Percentiles rank a stretch among this genome's conserved stretches.
Evolutionary conservation across 2,329 filamentous ascomycete species (phyloP).

Genomic region (Graphiopsis chlorocephala): DNA sequence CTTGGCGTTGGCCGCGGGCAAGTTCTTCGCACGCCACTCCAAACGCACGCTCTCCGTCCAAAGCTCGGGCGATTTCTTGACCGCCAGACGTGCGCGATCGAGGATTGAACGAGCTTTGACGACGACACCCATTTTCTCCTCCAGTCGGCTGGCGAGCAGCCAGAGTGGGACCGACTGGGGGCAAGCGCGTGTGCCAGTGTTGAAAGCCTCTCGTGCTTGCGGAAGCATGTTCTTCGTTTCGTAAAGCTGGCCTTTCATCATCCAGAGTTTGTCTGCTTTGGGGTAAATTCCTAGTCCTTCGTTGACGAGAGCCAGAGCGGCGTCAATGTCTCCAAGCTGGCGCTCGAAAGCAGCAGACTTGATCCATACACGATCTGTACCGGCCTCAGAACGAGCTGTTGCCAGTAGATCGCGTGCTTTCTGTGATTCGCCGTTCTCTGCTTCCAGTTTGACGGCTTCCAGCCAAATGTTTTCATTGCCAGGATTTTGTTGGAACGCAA

Average conservation of each 20-base stretch:
- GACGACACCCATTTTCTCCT: conserved; percentile 77
- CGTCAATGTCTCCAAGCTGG: conserved; percentile 73
- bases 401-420: conserved; percentile 79
- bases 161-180: conserved; percentile 82
- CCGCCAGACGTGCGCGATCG: conserved; percentile 82
- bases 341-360: conserved; percentile 93
- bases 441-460: conserved; percentile 91
- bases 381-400: conserved; percentile 80
- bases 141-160: conserved; percentile 82
- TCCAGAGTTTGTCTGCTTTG: conserved; percentile 83
- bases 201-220: conserved; percentile 86
- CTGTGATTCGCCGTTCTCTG: conserved; percentile 78
- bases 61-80: conserved; percentile 78
- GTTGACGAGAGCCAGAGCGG: conserved; percentile 81
- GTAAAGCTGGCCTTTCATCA: conserved; percentile 99
- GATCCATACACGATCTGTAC: conserved; percentile 95
- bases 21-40: conserved; percentile 82
- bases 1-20: conserved; percentile 78
- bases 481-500: conserved; percentile 90
- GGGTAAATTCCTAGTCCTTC: conserved; percentile 86
- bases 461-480: conserved; percentile 99
- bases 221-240: conserved; percentile 74
- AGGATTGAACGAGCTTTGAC: conserved; percentile 94
- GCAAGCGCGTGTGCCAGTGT: conserved; percentile 81
- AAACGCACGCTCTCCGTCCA: conserved; percentile 95